These are phyloP conservation scores for Chalciporus piperatus DNA, from an alignment of 768 basidiomycete species.

Conservation along the genomic window DNA sequence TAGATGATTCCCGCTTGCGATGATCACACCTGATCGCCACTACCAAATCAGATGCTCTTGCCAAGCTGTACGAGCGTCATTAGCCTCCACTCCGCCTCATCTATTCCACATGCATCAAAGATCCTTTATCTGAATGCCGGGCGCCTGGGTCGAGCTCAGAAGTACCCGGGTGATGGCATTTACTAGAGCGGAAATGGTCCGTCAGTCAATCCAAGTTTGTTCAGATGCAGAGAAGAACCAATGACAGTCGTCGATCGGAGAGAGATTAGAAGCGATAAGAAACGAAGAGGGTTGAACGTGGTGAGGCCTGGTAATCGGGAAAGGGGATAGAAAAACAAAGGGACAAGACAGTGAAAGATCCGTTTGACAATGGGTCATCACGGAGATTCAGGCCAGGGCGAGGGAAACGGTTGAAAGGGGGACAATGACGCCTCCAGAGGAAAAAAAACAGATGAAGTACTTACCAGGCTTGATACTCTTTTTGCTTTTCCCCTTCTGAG, in stretches of 20 bases:
- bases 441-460: slow-evolving; percentile 6
- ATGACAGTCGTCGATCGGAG: slow-evolving; percentile 11
- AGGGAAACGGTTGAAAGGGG: not conserved
- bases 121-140: slow-evolving; percentile 87
- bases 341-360: not conserved
- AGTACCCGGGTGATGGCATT: slow-evolving; percentile 78
- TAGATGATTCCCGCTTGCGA: not conserved
- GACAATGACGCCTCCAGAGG: not conserved
- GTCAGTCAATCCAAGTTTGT: slow-evolving; percentile 11
- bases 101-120: slow-evolving; percentile 37
- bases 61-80: slow-evolving; percentile 24
- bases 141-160: slow-evolving; percentile 82
- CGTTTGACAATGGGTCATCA: not conserved
- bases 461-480: slow-evolving; percentile 46
- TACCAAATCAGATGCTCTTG: slow-evolving; percentile 16
- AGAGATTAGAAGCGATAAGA: slow-evolving; percentile 8
- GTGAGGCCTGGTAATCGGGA: slow-evolving; percentile 1
- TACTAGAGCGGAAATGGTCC: slow-evolving; percentile 37
- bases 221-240: not conserved
- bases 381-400: not conserved
- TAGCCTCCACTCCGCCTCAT: slow-evolving; percentile 1
- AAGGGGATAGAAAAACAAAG: not conserved
- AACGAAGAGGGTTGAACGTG: not conserved
- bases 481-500: slow-evolving; percentile 35
- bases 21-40: slow-evolving; percentile 20